phyloP scores from a whole-genome alignment of 768 basidiomycete species.

The Boletus sp. region DNA sequence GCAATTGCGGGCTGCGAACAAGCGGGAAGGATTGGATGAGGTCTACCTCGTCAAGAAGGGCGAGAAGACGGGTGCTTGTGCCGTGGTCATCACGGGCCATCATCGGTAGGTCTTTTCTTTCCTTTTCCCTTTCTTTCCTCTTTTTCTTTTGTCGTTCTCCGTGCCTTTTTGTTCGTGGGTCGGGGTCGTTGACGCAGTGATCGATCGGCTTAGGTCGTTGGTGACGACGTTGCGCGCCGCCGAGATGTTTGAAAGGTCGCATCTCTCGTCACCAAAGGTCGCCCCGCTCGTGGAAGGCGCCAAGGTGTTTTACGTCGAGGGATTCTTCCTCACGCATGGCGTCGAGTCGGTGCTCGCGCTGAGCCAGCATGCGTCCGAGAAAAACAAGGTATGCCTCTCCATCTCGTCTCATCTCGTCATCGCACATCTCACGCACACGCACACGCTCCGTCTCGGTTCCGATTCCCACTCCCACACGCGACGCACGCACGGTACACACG shows the following conservation, averaged over 20 bases:
- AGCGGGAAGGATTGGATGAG: slow-evolving; percentile 84
- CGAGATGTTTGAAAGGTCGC: slow-evolving; percentile 82
- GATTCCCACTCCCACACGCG: background rate
- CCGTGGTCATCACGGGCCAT: slow-evolving; percentile 92
- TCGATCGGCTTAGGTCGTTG: slow-evolving; percentile 59
- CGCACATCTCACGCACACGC: background rate
- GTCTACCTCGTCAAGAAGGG: slow-evolving; percentile 87
- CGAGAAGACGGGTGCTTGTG: slow-evolving; percentile 94
- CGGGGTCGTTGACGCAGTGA: background rate
- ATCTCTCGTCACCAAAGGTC: slow-evolving; percentile 74
- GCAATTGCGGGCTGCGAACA: slow-evolving; percentile 87
- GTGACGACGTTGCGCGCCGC: slow-evolving; percentile 90
- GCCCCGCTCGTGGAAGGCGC: slow-evolving; percentile 77
- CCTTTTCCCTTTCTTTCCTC: no score
- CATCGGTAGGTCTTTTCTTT: slow-evolving; percentile 57
- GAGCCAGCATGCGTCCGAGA: slow-evolving; percentile 71
- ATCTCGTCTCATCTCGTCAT: background rate
- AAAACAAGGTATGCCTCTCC: slow-evolving; percentile 58
- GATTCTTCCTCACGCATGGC: slow-evolving; percentile 97
- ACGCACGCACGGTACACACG: background rate
- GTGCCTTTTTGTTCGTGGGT: background rate
- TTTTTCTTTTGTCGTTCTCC: no score
- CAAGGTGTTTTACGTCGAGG: slow-evolving; percentile 90
- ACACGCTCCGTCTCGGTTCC: background rate
- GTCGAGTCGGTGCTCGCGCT: slow-evolving; percentile 66